Percentiles rank a stretch among this genome's conserved stretches.
Evolutionary conservation across 2,329 filamentous ascomycete species (phyloP).

Genomic region (Paecilomyces fulvus): DNA sequence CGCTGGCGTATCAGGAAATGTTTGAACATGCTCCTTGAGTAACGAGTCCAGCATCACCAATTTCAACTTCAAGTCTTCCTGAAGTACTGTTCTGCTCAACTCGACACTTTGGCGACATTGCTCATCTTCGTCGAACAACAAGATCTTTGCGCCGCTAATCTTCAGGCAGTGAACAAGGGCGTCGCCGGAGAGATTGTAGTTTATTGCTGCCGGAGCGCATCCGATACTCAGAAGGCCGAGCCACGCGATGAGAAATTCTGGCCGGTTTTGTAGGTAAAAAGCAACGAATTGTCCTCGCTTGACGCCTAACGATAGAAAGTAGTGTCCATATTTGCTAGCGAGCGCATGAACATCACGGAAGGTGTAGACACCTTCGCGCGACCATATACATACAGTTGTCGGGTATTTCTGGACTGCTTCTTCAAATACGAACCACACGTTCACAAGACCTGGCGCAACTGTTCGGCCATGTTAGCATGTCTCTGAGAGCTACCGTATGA

Average conservation of each 20-base stretch:
- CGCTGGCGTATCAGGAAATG: slow-evolving; percentile 43
- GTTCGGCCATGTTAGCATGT: slow-evolving; percentile 5
- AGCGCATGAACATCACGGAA: slow-evolving; percentile 49
- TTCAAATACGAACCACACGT: slow-evolving; percentile 60
- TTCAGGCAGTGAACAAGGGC: slow-evolving; percentile 58
- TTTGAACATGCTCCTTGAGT: slow-evolving; percentile 40
- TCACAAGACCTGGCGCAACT: slow-evolving; percentile 47
- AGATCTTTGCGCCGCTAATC: slow-evolving; percentile 47
- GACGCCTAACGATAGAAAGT: slow-evolving; percentile 52
- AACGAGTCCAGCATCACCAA: slow-evolving; percentile 46
- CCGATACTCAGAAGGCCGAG: slow-evolving; percentile 58
- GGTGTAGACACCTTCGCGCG: slow-evolving; percentile 51
- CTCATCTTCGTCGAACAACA: slow-evolving; percentile 52
- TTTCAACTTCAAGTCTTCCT: slow-evolving; percentile 50
- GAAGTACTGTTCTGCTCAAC: slow-evolving; percentile 39
- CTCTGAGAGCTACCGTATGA: not conserved
- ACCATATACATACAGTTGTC: slow-evolving; percentile 58
- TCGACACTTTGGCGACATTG: slow-evolving; percentile 51
- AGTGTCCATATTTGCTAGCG: slow-evolving; percentile 54
- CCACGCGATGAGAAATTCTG: slow-evolving; percentile 60
- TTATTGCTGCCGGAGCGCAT: slow-evolving; percentile 61
- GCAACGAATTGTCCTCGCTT: slow-evolving; percentile 53
- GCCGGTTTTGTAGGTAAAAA: slow-evolving; percentile 59
- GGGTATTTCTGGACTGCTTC: slow-evolving; percentile 45
- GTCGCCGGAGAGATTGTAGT: slow-evolving; percentile 57